Evolutionary conservation across 345 rosid species (phyloP).

Genomic region (Citrus cavaleriei): DNA sequence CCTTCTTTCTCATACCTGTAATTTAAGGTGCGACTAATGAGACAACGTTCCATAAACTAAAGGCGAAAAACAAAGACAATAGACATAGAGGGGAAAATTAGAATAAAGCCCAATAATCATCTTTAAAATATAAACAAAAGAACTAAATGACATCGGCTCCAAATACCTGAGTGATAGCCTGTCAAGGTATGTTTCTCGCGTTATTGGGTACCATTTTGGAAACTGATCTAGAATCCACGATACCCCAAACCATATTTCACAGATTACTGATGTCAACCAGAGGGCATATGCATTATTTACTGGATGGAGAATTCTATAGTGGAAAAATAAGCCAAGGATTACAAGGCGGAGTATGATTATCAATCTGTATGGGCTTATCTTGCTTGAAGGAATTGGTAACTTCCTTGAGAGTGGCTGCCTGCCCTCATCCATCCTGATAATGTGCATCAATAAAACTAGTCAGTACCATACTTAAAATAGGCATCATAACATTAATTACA

Average conservation of each 20-base stretch:
- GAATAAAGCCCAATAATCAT: constrained; percentile 1
- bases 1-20: constrained; percentile 97
- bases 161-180: constrained; percentile 83
- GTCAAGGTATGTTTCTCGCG: constrained; percentile 93
- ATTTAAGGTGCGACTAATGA: constrained; percentile 6
- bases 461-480: constrained; percentile 2
- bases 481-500: neutral
- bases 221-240: constrained; percentile 99
- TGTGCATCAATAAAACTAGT: constrained; percentile 2
- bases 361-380: constrained; percentile 91
- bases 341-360: constrained; percentile 79
- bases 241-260: constrained; percentile 97
- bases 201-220: constrained; percentile 94
- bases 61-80: neutral
- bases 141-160: neutral
- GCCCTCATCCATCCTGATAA: constrained; percentile 99
- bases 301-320: constrained; percentile 89
- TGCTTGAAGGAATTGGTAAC: constrained; percentile 92
- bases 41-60: neutral
- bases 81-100: neutral
- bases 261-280: constrained; percentile 96
- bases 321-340: constrained; percentile 87
- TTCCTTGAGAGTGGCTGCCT: constrained; percentile 98
- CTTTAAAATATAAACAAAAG: neutral
- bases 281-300: constrained; percentile 84